Base-by-base conservation (phyloP, 306 rosid species). In the Prunus kanzakura region DNA sequence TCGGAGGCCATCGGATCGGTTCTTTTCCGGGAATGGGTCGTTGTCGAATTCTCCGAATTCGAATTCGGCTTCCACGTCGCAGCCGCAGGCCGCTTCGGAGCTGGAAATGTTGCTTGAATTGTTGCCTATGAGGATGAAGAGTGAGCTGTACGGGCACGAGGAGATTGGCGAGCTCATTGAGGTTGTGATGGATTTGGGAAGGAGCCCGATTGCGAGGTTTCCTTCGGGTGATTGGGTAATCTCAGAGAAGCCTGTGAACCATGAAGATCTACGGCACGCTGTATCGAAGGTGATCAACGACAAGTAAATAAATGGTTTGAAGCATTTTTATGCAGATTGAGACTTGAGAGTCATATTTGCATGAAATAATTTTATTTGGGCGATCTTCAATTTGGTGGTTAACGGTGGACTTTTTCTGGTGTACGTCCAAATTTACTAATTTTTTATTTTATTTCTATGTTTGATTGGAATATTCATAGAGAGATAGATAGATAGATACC, bases 141-240 rank as follows among this genome's bases (percentile, higher is more conserved):
- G 78, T 80, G 89, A 92, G 25, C 69, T 96, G 73, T 72, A 72
- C 64, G 60, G 77, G 49, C 99, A 92, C 50, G 72, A 77, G 67
- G 96, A 91, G 73, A 76, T 96, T 67, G 89, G 86, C n/a, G 78
- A 82, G 62, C 84, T 96, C 30, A 86, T 96, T 51, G 99, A 96
- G 85, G 96, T 96, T 68, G 99, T 92, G 6, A 82, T 96, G 99
- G 99, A 96, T 87, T 87, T 96, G 79, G 99, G 99, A 1, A 81
- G 99, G 79, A 83, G 85, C 14, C 98, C 99, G 32, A 79, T 96
- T 55, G 99, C 97, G 4, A 81, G 97, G 83, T 96, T 96, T 50
- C 99, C 99, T 20, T 88, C 96, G 1, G 93, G 99, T 7, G 99
- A 95, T 76, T 95, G 99, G 99, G 45, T 85, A 5, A 92, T 95